Conservation (phyloP, 2,329 filamentous ascomycete species). For the Basipetospora chlamydospora region DNA sequence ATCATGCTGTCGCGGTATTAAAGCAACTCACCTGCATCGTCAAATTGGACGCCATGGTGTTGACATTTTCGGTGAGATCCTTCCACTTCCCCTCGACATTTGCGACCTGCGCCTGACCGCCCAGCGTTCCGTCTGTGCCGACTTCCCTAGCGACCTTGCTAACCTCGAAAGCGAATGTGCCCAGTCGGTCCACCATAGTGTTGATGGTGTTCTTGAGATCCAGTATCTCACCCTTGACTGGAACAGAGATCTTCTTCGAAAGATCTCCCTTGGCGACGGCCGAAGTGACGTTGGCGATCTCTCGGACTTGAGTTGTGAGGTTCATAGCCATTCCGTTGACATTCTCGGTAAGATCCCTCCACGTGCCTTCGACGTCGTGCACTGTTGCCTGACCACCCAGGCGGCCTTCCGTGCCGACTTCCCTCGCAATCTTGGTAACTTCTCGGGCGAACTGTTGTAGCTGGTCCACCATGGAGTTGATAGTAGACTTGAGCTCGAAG, state of each 20-base stretch:
- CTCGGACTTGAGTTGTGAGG: constrained; percentile 89
- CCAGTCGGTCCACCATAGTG: constrained; percentile 94
- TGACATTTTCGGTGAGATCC: constrained; percentile 82
- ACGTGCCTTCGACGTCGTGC: constrained; percentile 92
- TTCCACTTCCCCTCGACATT: constrained; percentile 98
- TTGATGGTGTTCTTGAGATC: constrained; percentile 97
- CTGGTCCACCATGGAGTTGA: constrained; percentile 99
- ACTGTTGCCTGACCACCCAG: constrained; percentile 91
- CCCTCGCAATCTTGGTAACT: constrained; percentile 89
- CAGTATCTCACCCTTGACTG: constrained; percentile 85
- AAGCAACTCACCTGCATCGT: constrained; percentile 41
- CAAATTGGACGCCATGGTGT: constrained; percentile 57
- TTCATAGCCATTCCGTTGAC: constrained; percentile 99
- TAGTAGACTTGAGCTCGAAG: constrained; percentile 88
- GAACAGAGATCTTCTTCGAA: constrained; percentile 89
- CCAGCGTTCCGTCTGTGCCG: constrained; percentile 86
- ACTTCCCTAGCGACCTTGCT: constrained; percentile 92
- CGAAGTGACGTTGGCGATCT: constrained; percentile 93
- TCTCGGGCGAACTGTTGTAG: constrained; percentile 92
- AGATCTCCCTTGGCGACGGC: constrained; percentile 89
- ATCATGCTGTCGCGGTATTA: too few relatives aligned
- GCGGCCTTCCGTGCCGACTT: constrained; percentile 90
- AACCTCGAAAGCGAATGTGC: constrained; percentile 92
- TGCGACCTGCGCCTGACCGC: constrained; percentile 84
- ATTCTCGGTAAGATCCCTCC: constrained; percentile 88